Base-by-base conservation (phyloP, 2,329 filamentous ascomycete genomes). In the Fusarium proliferatum region DNA sequence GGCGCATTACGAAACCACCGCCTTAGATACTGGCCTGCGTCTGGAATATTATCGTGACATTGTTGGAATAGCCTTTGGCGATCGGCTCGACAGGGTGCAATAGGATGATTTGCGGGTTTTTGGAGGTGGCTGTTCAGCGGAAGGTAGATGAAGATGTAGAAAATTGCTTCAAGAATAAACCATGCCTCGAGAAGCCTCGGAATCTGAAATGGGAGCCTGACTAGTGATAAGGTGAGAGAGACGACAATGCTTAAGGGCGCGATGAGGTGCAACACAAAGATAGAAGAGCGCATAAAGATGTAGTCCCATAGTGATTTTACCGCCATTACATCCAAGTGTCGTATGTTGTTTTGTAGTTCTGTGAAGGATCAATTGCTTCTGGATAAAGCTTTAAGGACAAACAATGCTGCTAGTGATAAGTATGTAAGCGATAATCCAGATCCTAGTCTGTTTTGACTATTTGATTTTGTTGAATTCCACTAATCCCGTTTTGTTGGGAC, bases 1-100 rank as follows among this genome's bases (percentile, higher is more conserved):
- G 85, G 81, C 12, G 88, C 88, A 34, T 86, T 86, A 30, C 87
- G 80, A 75, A 91, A 91, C 90, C 90, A 92, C 71, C 84, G 86
- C 57, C 78, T 81, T 34, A 92, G 67, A 72, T 89, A 92, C 41
- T 79, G 82, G 42, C 87, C 85, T 0, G 85, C 83, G 74, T 91
- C 85, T 3, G 85, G 82, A 19, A 90, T 86, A 61, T 85, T 88
- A 10, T 82, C 81, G 70, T 84, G 83, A 75, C 88, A 89, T 45
- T 83, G 84, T 59, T 81, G 79, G 76, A 90, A 90, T 3, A 91
- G 78, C 41, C 80, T 81, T 66, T 81, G 79, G 56, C 89, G 83
- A 65, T 88, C 82, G 19, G 85, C 81, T 41, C 83, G 82, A 8
- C 80, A 80, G 9, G 84, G 80, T 3, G 81, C 72, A 12, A 82